Base-by-base conservation (phyloP, 2,329 filamentous ascomycete genomes). In the Fusarium stilboides region DNA sequence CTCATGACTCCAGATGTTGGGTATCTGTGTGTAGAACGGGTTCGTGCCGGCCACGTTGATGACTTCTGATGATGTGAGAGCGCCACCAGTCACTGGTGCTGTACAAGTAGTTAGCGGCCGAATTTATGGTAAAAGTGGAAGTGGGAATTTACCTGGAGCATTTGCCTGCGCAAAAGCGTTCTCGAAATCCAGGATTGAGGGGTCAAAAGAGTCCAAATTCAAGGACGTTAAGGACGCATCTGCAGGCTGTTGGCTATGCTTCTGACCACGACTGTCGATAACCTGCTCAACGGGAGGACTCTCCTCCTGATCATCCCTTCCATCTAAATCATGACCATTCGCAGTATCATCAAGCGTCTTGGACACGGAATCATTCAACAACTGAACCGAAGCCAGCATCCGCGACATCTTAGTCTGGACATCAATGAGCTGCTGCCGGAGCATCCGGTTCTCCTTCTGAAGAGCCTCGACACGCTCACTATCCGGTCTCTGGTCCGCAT, bases 1-100 rank as follows among this genome's bases (percentile, higher is more conserved):
- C 19, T 76, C 68, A 1, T 75, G 75, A 0, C 57, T 74, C 76
- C 76, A 77, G 20, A 77, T 77, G 9, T 76, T 74, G 0, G 76
- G 75, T 4, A 78, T 76, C 24, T 77, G 76, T 0, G 66, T 49
- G 15, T 72, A 75, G 0, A 76, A 47, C 0, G 68, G 66, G 5
- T 56, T 68, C 3, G 70, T 69, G 1, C 66, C 68, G 3, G 61
- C 22, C 1, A 22, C 37, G 14, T 62, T 58, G 7, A 68, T 33
- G 1, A 70, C 43, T 2, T 70, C 68, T 4, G 68, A 57, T 3
- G 58, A 45, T 1, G 47, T 42, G 1, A 34, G 39, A 2, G 8
- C 6, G 4, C 12, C 22, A 1, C 20, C 17, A 28, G 36, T n/a
- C 0, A 17, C 9, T 3, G 44, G 10, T 15, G 45, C 59, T 50